Percentiles rank a stretch among this genome's conserved stretches.
These are phyloP conservation scores for Myxozyma neglecta DNA, from an alignment of 805 yeast species.

Conservation along the genomic window DNA sequence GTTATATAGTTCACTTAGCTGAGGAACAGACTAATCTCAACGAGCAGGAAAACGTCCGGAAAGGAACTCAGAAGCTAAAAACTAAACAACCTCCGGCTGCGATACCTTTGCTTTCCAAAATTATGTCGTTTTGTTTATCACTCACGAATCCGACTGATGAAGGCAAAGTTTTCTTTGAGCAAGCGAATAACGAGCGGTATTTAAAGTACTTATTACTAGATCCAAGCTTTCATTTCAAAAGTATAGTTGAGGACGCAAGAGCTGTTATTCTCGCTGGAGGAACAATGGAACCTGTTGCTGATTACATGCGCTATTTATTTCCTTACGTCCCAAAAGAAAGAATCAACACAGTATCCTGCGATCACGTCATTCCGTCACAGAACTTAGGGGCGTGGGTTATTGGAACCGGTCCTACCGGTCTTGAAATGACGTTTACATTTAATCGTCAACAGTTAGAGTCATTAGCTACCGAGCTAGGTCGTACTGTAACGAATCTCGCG, in stretches of 20 bases:
- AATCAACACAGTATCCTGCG: conserved; percentile 65
- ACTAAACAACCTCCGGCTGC: conserved; percentile 1
- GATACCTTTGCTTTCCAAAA: conserved; percentile 62
- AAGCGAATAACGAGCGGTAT: conserved; percentile 35
- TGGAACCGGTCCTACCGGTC: conserved; percentile 34
- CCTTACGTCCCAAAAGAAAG: conserved; percentile 51
- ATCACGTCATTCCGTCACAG: conserved; percentile 74
- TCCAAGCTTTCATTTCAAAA: conserved; percentile 69
- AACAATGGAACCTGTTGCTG: conserved; percentile 84
- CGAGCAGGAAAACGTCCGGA: conserved; percentile 4
- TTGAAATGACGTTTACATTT: conserved; percentile 64
- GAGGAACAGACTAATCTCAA: conserved; percentile 1
- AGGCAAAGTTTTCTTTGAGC: conserved; percentile 74
- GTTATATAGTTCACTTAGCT: conserved; percentile 44
- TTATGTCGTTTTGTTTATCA: conserved; percentile 62
- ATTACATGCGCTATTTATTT: conserved; percentile 63
- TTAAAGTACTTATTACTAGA: conserved; percentile 75
- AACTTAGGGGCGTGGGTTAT: conserved; percentile 66
- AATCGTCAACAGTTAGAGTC: conserved; percentile 52
- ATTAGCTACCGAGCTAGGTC: conserved; percentile 51
- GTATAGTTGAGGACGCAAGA: conserved; percentile 61
- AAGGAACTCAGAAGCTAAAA: background rate
- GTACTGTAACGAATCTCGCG: conserved; percentile 47
- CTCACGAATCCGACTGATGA: conserved; percentile 74
- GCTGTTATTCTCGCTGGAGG: conserved; percentile 89